A percentile compares a stretch with the other conserved stretches of the same genome.
Conservation (phyloP, 2,329 filamentous ascomycete genomes). For the Cladosporium oxysporum region DNA sequence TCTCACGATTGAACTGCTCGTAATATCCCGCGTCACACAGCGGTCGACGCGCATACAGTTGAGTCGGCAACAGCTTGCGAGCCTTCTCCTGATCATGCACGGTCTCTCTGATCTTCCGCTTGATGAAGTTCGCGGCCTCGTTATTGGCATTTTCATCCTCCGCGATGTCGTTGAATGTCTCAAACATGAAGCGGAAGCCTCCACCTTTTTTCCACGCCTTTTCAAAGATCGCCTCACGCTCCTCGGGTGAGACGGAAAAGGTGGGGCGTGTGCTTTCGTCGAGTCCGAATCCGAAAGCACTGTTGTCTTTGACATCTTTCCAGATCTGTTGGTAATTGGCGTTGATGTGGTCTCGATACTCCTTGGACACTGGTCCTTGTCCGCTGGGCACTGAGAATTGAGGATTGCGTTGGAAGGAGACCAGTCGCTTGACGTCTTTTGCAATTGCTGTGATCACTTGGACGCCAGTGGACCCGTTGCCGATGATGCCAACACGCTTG, state of each 20-base stretch:
- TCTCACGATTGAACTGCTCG: slow-evolving; percentile 32
- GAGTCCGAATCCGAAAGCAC: slow-evolving; percentile 38
- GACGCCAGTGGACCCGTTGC: slow-evolving; percentile 36
- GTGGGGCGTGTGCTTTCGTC: slow-evolving; percentile 25
- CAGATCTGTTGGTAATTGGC: slow-evolving; percentile 34
- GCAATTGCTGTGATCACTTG: slow-evolving; percentile 32
- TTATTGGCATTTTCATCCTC: slow-evolving; percentile 52
- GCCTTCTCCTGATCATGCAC: slow-evolving; percentile 56
- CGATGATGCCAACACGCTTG: slow-evolving; percentile 41
- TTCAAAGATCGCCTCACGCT: slow-evolving; percentile 33
- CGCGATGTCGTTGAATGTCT: slow-evolving; percentile 38
- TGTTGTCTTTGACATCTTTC: slow-evolving; percentile 51
- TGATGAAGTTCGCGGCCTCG: slow-evolving; percentile 54
- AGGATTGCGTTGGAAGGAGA: slow-evolving; percentile 31
- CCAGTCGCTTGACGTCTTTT: slow-evolving; percentile 28
- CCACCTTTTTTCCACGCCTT: slow-evolving; percentile 31
- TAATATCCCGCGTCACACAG: slow-evolving; percentile 53
- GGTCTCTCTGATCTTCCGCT: slow-evolving; percentile 34
- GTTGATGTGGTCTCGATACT: slow-evolving; percentile 29
- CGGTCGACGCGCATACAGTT: slow-evolving; percentile 64
- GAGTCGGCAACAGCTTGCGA: slow-evolving; percentile 61
- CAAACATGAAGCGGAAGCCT: slow-evolving; percentile 42
- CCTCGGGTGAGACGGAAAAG: slow-evolving; percentile 24
- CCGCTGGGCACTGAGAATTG: slow-evolving; percentile 36
- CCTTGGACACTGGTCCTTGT: slow-evolving; percentile 29